These are phyloP conservation scores for Houttuynia cordata DNA, from an alignment of 164 flowering plant species.

Conservation along the genomic window DNA sequence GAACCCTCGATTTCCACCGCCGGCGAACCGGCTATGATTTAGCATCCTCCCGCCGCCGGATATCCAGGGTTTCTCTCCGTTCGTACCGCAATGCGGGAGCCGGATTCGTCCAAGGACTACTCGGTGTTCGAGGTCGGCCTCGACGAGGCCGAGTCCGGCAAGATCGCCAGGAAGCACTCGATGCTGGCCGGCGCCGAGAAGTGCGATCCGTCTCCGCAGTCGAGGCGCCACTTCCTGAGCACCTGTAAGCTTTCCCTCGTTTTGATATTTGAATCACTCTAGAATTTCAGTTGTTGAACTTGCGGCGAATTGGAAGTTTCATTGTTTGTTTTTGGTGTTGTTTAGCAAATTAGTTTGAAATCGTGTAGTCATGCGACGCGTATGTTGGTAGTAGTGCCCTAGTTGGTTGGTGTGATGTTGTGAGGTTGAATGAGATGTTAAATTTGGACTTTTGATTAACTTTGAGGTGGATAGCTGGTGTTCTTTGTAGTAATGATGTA, in stretches of 20 bases:
- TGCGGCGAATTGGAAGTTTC: too few species aligned
- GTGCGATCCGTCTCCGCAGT: constrained; percentile 1
- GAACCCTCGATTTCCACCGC: background rate
- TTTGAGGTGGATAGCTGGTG: too few species aligned
- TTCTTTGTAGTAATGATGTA: too few species aligned
- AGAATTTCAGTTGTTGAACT: too few species aligned
- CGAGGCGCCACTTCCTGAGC: constrained; percentile 10
- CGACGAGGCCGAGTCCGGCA: constrained; percentile 8
- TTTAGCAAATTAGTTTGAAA: too few species aligned
- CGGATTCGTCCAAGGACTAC: constrained; percentile 3
- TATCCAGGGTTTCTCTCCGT: background rate
- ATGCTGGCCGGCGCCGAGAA: background rate
- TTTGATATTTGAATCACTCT: too few species aligned
- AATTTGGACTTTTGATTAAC: too few species aligned
- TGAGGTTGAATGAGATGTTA: too few species aligned
- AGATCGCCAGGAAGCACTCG: background rate
- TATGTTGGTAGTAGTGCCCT: too few species aligned
- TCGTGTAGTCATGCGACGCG: too few species aligned
- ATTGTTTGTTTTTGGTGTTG: too few species aligned
- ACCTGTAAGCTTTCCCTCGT: constrained; percentile 9
- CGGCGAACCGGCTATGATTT: background rate
- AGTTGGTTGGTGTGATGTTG: too few species aligned
- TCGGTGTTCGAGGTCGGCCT: constrained; percentile 13
- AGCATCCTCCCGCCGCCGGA: background rate
- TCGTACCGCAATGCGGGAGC: constrained; percentile 8